Evolutionary conservation across 805 yeast genomes (phyloP).

Genomic region (Zygoascus tannicola): DNA sequence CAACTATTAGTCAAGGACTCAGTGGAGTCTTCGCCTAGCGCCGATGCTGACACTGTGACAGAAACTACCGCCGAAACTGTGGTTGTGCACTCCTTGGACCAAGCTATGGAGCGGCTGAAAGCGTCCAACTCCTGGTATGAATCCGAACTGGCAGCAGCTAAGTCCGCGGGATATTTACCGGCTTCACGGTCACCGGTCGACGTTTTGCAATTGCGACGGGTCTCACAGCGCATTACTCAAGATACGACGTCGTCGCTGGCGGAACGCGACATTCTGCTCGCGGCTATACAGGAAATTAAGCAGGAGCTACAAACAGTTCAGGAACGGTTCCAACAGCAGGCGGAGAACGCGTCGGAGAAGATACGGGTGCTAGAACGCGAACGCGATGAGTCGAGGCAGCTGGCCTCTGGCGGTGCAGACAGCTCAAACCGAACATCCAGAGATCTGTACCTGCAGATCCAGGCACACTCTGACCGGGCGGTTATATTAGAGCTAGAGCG

Average conservation of each 20-base stretch:
- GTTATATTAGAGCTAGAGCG: constrained; percentile 13
- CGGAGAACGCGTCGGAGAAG: constrained; percentile 20
- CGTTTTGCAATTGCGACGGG: constrained; percentile 20
- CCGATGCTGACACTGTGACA: constrained; percentile 1
- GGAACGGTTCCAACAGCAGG: constrained; percentile 17
- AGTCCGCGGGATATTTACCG: constrained; percentile 22
- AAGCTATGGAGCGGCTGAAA: constrained; percentile 22
- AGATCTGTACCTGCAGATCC: constrained; percentile 5
- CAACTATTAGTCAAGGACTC: neutral
- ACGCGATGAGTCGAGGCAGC: constrained; percentile 13
- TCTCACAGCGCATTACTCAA: constrained; percentile 22
- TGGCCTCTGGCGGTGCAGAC: constrained; percentile 1
- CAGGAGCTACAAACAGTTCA: constrained; percentile 21
- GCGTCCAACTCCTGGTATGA: constrained; percentile 27
- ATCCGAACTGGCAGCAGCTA: constrained; percentile 21
- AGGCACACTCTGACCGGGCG: constrained; percentile 13
- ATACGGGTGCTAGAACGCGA: constrained; percentile 17
- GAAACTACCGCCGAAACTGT: neutral
- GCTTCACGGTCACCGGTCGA: constrained; percentile 21
- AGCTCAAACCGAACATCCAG: neutral
- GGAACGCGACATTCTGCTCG: constrained; percentile 21
- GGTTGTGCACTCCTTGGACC: constrained; percentile 7
- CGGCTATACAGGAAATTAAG: constrained; percentile 21
- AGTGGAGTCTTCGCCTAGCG: neutral
- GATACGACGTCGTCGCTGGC: constrained; percentile 17